Base-by-base conservation (phyloP, 139 green algal species). In the Pycnococcus provasolii region DNA sequence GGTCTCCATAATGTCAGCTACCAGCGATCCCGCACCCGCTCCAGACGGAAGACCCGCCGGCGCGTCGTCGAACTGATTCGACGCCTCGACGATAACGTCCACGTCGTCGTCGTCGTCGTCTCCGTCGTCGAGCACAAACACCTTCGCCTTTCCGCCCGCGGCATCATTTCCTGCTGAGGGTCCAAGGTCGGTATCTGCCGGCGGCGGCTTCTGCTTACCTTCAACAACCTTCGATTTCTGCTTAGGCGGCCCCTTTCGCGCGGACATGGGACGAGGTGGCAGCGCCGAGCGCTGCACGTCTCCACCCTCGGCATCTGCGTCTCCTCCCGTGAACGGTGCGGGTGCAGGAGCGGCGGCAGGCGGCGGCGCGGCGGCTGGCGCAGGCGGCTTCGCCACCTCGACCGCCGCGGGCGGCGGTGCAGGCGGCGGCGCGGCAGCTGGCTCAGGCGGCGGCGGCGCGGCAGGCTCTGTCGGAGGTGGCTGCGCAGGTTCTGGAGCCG, bases 1-100 rank as follows among this genome's bases (percentile, higher is more conserved):
- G 11, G 77, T 82, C 44, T 77, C 67, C 48, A 88, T 37, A 39
- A 90, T 90, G 67, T 90, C 75, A 50, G 73, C 71, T 48, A 90
- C 84, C 26, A 90, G 73, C 58, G 83, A 82, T 6, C 84, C 84
- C 60, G 53, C 78, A 47, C 67, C 62, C 15, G 57, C 42, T 4
- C 41, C 52, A 57, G 62, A 50, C 55, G 60, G 26, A 26, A 26
- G 26, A 26, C 26, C 64, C 63, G 45, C 68, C 50, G 63, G 45
- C 53, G 15, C 58, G 5, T 59, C 55, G 37, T 44, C 58, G 26
- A 4, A 39, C 46, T 45, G n/a, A 15, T 26, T 68, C 9, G 79
- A 71, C 73, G 62, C 66, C 53, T 84, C 79, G 46, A 78, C 77
- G 40, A 81, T 72, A 57, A 80, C 73, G 71, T 82, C 80, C 11